These are phyloP conservation scores for Lachancea dasiensis DNA, from an alignment of 805 yeast species.

Conservation along the genomic window DNA sequence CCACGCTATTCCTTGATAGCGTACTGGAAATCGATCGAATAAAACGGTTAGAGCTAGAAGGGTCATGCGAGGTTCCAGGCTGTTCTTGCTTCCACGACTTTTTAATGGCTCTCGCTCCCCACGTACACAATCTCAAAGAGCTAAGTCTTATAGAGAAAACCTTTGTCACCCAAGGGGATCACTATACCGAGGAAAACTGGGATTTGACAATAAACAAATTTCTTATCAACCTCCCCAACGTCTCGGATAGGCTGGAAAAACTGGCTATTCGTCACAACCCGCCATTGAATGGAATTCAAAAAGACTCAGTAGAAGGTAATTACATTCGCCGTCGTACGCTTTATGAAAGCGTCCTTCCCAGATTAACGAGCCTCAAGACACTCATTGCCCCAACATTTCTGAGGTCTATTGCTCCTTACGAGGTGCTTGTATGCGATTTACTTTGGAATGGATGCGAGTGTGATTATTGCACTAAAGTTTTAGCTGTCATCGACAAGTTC, in stretches of 20 bases:
- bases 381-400: slow-evolving; percentile 55
- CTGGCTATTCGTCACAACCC: slow-evolving; percentile 54
- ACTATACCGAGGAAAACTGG: slow-evolving; percentile 49
- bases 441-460: slow-evolving; percentile 79
- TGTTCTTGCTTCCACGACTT: slow-evolving; percentile 45
- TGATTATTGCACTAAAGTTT: slow-evolving; percentile 42
- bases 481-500: slow-evolving; percentile 52
- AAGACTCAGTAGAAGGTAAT: slow-evolving; percentile 71
- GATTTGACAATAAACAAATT: slow-evolving; percentile 45
- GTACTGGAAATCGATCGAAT: slow-evolving; percentile 30
- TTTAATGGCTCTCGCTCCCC: slow-evolving; percentile 34
- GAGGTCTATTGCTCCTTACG: slow-evolving; percentile 60
- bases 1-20: slow-evolving; percentile 27
- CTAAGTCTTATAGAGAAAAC: slow-evolving; percentile 32
- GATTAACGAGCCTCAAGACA: slow-evolving; percentile 36
- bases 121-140: slow-evolving; percentile 20
- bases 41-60: slow-evolving; percentile 42
- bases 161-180: slow-evolving; percentile 34
- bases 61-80: slow-evolving; percentile 47
- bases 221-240: slow-evolving; percentile 33
- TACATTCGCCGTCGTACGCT: slow-evolving; percentile 52
- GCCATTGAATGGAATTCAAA: slow-evolving; percentile 50
- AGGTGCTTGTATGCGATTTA: slow-evolving; percentile 60
- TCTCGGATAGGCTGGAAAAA: slow-evolving; percentile 30
- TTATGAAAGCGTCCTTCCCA: slow-evolving; percentile 45